Evolutionary conservation across 228 moss, liverwort and hornwort genomes (phyloP), one percentile per base, ranked within the genome.

Genomic region (Sphagnum fallax): DNA sequence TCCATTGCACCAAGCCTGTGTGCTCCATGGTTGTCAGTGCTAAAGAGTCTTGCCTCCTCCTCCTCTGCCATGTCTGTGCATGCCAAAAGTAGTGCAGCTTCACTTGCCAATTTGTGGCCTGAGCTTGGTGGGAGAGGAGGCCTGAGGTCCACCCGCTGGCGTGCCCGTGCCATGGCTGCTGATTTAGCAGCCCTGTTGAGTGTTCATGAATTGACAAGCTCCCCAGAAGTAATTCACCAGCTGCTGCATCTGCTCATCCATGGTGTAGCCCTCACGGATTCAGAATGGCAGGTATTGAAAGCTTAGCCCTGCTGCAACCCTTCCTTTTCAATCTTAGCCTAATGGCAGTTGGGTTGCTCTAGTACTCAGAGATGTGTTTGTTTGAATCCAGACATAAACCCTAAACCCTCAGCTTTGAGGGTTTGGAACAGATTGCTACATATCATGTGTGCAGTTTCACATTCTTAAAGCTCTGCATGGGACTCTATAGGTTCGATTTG

Each of bases 111-210:
- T 63, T 72, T 65, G 51, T 88, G 85, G 88, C 85, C 80, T 61
- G 76, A 76, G 66, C 78, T 88, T 5, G 75, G 76, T 65, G 76
- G 65, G 47, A 74, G 69, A 49, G 84, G 84, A 67, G 88, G 88
- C 2, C 67, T 88, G 68, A 69, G 76, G 61, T 70, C 71, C 50
- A 70, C 78, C 62, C 82, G 88, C 5, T 88, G 85, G 85, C 88
- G 82, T 73, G 82, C 80, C 68, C 84, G 88, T 9, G 70, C 77
- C 18, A 71, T 80, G 16, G 88, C 88, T 4, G 80, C 70, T 63
- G 70, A 85, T 5, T 75, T 80, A 49, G 61, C 80, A 64, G 74
- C 70, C 53, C 66, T 75, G 66, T 50, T 88, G 9, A 80, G 76
- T 68, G 76, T 76, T 49, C 65, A 62, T 47, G 85, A 88, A 11